phyloP scores from a whole-genome alignment of 345 rosid species.

The Conringia planisiliqua region DNA sequence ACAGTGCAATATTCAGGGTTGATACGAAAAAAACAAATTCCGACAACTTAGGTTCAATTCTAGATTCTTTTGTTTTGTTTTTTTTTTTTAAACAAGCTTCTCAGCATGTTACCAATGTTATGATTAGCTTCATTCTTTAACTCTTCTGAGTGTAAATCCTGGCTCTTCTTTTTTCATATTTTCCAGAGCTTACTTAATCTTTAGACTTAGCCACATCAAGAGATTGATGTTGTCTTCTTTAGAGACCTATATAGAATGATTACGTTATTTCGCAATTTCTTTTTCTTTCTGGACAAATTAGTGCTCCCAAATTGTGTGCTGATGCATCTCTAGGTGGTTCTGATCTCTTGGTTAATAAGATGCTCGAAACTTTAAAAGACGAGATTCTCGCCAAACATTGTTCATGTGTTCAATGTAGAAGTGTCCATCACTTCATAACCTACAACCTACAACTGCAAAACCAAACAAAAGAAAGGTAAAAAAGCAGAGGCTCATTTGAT shows the following conservation, averaged over 20 bases:
- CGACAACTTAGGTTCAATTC: conserved; percentile 21
- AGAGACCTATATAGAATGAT: background rate
- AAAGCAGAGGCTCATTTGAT: background rate
- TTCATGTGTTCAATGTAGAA: background rate
- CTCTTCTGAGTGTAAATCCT: conserved; percentile 37
- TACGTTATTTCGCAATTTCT: background rate
- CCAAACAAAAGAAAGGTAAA: background rate
- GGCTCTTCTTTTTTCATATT: conserved; percentile 19
- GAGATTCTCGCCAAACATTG: background rate
- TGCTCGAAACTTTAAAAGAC: background rate
- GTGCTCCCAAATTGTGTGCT: background rate
- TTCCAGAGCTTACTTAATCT: conserved; percentile 2
- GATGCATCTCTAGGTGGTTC: background rate
- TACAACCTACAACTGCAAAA: background rate
- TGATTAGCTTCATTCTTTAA: conserved; percentile 30
- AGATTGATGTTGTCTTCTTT: background rate
- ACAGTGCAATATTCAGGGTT: conserved; percentile 66
- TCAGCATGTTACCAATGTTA: conserved; percentile 35
- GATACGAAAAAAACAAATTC: conserved; percentile 10
- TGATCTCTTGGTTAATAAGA: background rate
- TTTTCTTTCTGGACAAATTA: background rate
- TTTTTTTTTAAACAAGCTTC: conserved; percentile 17
- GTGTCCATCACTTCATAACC: background rate
- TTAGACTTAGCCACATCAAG: background rate
- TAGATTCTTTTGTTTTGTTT: background rate